Conservation (phyloP, 2,329 filamentous ascomycete genomes). For the Pseudohalonectria lignicola region DNA sequence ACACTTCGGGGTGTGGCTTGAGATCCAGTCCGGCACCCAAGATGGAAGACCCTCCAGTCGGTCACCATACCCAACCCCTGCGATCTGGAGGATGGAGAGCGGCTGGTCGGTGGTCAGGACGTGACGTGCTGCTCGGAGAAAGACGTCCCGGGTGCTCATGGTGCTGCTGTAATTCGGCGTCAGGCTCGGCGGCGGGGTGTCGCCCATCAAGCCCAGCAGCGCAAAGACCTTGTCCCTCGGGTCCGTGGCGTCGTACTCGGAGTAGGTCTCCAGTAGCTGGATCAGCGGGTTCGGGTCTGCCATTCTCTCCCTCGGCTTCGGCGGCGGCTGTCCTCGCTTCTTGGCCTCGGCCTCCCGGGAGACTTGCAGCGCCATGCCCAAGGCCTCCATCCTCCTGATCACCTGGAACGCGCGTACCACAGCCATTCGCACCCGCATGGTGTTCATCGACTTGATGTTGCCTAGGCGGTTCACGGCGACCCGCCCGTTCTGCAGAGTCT, state of each 20-base stretch:
- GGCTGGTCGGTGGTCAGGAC: background rate
- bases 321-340: background rate
- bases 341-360: background rate
- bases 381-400: background rate
- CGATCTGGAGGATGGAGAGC: background rate
- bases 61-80: background rate
- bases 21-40: background rate
- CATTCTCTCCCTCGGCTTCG: background rate
- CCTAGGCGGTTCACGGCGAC: background rate
- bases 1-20: background rate
- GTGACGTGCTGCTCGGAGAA: background rate
- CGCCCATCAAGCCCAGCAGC: background rate
- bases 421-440: background rate
- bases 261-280: background rate
- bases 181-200: background rate
- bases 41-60: background rate
- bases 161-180: background rate
- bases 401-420: background rate
- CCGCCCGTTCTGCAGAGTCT: background rate
- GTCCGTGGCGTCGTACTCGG: background rate
- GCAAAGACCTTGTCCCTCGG: background rate
- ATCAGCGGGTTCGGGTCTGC: background rate
- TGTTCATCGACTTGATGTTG: background rate
- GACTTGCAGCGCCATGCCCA: background rate
- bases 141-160: background rate